A percentile compares a stretch with the other conserved stretches of the same genome.
phyloP scores from a whole-genome alignment of 192 early-diverging fungal species.

The Coemansia sp. region DNA sequence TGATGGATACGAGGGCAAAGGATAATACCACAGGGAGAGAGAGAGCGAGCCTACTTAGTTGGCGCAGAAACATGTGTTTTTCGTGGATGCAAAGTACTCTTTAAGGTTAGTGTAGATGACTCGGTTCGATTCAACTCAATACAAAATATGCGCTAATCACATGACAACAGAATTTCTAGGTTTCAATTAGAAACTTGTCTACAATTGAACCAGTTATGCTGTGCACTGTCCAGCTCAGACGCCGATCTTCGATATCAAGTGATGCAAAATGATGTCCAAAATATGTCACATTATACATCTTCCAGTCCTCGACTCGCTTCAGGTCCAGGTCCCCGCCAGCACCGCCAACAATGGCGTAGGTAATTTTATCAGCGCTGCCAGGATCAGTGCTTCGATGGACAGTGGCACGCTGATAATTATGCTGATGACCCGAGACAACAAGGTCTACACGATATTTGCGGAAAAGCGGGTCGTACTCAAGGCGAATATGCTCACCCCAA shows the following conservation, averaged over 20 bases:
- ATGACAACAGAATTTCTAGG: not conserved
- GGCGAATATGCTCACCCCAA: conserved; percentile 68
- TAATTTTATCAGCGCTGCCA: conserved; percentile 54
- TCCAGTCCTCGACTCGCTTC: conserved; percentile 62
- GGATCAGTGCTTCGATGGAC: conserved; percentile 2
- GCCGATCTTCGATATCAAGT: conserved; percentile 27
- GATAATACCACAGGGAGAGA: conserved; percentile 6
- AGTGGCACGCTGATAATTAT: conserved; percentile 70
- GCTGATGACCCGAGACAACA: conserved; percentile 76
- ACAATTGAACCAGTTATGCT: conserved; percentile 20
- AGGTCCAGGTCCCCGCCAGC: conserved; percentile 67
- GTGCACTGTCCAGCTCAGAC: conserved; percentile 32
- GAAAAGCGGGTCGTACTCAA: conserved; percentile 67
- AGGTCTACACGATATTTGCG: conserved; percentile 66
- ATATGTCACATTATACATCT: conserved; percentile 59
- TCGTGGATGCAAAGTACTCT: not conserved
- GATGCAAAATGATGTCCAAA: conserved; percentile 58
- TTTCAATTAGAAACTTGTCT: conserved; percentile 29
- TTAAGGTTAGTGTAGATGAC: not conserved
- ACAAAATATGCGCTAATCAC: not conserved
- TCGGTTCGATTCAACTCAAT: not conserved
- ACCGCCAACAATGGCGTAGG: conserved; percentile 72
- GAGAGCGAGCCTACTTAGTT: conserved; percentile 11
- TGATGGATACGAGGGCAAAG: conserved; percentile 17
- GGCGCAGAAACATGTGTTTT: not conserved